A percentile compares a stretch with the other conserved stretches of the same genome.
Conservation (phyloP, 768 basidiomycete species). For the Mycena olivaceomarginata region DNA sequence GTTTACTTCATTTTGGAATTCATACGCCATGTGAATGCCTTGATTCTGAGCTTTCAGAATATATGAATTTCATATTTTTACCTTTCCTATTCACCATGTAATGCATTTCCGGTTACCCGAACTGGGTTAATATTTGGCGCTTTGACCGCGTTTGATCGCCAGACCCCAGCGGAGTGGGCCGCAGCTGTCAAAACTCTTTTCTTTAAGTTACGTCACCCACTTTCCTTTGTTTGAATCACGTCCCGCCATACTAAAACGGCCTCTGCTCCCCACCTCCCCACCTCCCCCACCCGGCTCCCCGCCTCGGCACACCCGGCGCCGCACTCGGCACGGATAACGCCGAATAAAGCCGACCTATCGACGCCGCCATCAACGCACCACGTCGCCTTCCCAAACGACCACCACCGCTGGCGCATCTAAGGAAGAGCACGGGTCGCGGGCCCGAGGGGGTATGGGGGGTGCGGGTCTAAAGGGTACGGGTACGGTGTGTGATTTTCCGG, state of each 20-base stretch:
- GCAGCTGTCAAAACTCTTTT: constrained; percentile 12
- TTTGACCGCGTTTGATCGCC: constrained; percentile 15
- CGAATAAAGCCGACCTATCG: constrained; percentile 5
- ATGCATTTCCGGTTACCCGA: constrained; percentile 5
- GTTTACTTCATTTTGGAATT: constrained; percentile 11
- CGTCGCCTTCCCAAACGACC: not conserved
- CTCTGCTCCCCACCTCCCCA: not conserved
- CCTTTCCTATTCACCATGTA: constrained; percentile 6
- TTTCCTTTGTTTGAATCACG: not conserved
- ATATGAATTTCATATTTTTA: constrained; percentile 3
- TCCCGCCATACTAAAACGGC: too few species aligned
- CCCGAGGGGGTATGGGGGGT: too few species aligned
- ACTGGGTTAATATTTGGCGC: constrained; percentile 13
- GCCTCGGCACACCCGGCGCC: not conserved
- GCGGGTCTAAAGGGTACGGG: too few species aligned
- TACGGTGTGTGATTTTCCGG: too few species aligned
- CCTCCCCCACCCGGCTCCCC: not conserved
- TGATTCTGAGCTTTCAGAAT: constrained; percentile 9
- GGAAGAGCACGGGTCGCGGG: too few species aligned
- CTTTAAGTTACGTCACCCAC: not conserved
- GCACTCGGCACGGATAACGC: not conserved
- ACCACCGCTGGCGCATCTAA: not conserved
- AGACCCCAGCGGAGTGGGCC: constrained; percentile 11
- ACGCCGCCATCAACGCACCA: constrained; percentile 6
- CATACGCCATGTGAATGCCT: not conserved